These are phyloP conservation scores for Trichoderma polysporum DNA, from an alignment of 2,329 filamentous ascomycete genomes.

Conservation along the genomic window DNA sequence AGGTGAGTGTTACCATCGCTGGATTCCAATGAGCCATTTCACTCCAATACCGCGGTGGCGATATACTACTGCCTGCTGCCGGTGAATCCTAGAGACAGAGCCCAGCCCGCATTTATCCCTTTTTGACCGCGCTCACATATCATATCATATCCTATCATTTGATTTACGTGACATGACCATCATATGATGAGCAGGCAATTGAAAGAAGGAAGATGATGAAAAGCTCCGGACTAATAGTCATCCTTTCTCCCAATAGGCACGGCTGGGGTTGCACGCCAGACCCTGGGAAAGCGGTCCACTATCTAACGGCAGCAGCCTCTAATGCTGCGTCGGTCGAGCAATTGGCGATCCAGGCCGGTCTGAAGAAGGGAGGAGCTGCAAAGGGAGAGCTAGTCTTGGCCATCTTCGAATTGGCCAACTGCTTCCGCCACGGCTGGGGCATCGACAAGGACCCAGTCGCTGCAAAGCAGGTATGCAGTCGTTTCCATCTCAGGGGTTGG, in stretches of 20 bases:
- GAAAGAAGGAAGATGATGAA: background rate
- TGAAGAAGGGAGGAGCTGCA: slow-evolving; percentile 89
- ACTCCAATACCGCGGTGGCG: background rate
- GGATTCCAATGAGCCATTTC: slow-evolving; percentile 2
- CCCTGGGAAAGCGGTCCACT: slow-evolving; percentile 71
- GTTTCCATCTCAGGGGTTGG: background rate
- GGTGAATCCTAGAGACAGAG: background rate
- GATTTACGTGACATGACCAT: slow-evolving; percentile 15
- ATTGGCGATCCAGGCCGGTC: slow-evolving; percentile 77
- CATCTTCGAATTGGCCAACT: slow-evolving; percentile 92
- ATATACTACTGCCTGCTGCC: background rate
- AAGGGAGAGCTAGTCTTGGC: slow-evolving; percentile 96
- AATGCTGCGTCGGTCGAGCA: slow-evolving; percentile 88
- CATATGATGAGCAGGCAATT: slow-evolving; percentile 15
- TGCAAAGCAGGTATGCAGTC: slow-evolving; percentile 66
- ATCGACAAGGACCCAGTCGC: slow-evolving; percentile 82
- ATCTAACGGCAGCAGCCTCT: slow-evolving; percentile 82
- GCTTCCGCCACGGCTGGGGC: slow-evolving; percentile 93
- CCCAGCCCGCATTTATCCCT: background rate
- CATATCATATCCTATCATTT: slow-evolving; percentile 9
- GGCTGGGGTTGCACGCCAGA: slow-evolving; percentile 86
- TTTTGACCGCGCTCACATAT: slow-evolving; percentile 8
- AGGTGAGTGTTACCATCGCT: slow-evolving; percentile 54
- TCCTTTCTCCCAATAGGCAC: slow-evolving; percentile 56
- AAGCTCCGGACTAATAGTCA: slow-evolving; percentile 6